Evolutionary conservation across 345 rosid genomes (phyloP), one percentile per base, ranked within the genome.

Genomic region (Lumnitzera racemosa): DNA sequence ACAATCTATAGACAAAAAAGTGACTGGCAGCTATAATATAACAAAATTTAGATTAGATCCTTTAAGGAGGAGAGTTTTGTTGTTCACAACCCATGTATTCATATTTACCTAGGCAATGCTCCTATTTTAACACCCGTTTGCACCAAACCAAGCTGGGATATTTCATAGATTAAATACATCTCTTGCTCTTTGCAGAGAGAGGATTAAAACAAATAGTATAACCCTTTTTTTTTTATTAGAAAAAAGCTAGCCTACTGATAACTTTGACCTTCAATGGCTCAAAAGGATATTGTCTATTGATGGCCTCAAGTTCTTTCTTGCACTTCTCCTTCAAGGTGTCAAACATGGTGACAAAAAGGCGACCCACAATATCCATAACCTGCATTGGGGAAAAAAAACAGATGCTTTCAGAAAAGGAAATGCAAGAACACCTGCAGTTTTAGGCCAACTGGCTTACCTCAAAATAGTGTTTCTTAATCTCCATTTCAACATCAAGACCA

Each of bases 401-500:
- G 61, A 27, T 63, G 49, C 53, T 20, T 51, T 61, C 13, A 71
- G 46, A 13, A 63, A 55, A 54, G n/a, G 2, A 25, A 11, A 12
- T 24, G 15, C 24, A 50, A 27, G 15, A 15, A 14, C 51, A 68
- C 56, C 15, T 24, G 53, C n/a, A 13, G 43, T 36, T 36, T 36
- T 36, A 36, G 43, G 43, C 43, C 43, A 36, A 4, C 43, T 9
- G 7, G 10, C 7, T 25, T 64, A 85, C 98, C 91, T 90, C 97
- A 51, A 74, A 81, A 47, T 92, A 92, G 71, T 87, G 85, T 43
- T 72, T 73, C 54, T 67, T 78, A 24, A 92, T 89, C 78, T 88
- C 96, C 95, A 89, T 85, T 72, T 92, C 97, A 46, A 74, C 83
- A 78, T 92, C 95, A 74, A 92, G 96, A 51, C 98, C 97, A 0